These are phyloP conservation scores for Tolypocladium album DNA, from an alignment of 2,329 filamentous ascomycete genomes.

Conservation along the genomic window DNA sequence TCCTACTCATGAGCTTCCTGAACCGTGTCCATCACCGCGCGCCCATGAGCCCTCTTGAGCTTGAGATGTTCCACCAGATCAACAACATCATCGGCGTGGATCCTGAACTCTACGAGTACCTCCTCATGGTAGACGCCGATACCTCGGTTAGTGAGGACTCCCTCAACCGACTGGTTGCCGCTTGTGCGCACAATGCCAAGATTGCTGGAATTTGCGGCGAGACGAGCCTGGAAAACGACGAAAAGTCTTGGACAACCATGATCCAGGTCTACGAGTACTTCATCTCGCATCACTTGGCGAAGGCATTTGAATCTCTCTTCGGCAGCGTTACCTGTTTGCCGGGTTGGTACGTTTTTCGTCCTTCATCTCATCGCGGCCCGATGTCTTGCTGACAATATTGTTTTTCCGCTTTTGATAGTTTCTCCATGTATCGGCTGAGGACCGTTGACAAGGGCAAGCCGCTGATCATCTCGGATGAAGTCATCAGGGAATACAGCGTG, in stretches of 20 bases:
- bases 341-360: conserved; percentile 71
- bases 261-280: conserved; percentile 99
- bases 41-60: conserved; percentile 89
- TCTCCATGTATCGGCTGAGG: conserved; percentile 95
- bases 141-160: conserved; percentile 89
- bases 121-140: conserved; percentile 96
- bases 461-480: conserved; percentile 79
- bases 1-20: conserved; percentile 91
- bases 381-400: neutral
- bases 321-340: conserved; percentile 97
- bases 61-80: conserved; percentile 98
- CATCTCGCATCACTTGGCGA: conserved; percentile 93
- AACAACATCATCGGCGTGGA: conserved; percentile 99
- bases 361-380: neutral
- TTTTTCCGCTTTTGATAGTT: conserved; percentile 46
- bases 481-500: conserved; percentile 82
- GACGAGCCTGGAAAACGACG: conserved; percentile 91
- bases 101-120: conserved; percentile 91
- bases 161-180: conserved; percentile 82
- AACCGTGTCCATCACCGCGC: conserved; percentile 93
- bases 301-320: conserved; percentile 96
- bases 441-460: conserved; percentile 92
- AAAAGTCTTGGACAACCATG: conserved; percentile 97
- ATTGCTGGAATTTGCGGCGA: conserved; percentile 97
- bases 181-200: conserved; percentile 87